Evolutionary conservation across 345 rosid species (phyloP).

Genomic region (Trapa bicornis): DNA sequence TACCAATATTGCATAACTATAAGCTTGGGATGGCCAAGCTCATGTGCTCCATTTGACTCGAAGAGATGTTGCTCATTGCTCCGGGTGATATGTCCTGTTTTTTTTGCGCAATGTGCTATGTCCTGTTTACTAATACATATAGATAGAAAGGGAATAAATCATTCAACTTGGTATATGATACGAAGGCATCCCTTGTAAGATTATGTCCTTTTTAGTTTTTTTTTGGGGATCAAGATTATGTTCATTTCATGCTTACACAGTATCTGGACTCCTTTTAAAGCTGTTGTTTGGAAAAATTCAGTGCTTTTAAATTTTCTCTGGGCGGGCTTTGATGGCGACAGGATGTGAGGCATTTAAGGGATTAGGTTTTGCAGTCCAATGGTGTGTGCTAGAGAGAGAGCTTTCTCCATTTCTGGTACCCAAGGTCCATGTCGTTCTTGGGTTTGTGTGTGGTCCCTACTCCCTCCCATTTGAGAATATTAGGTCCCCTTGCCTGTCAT

Average conservation of each 20-base stretch:
- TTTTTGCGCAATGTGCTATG: not conserved
- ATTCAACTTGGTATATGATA: not conserved
- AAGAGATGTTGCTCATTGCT: not conserved
- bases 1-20: not conserved
- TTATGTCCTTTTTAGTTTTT: not conserved
- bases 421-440: not conserved
- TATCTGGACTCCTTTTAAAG: not conserved
- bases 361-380: constrained; percentile 20
- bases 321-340: constrained; percentile 10
- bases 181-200: not conserved
- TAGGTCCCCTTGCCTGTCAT: not conserved
- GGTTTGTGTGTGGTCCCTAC: not conserved
- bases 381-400: constrained; percentile 7
- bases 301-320: not conserved
- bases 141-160: not conserved
- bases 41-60: not conserved
- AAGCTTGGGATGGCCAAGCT: not conserved
- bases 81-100: not conserved
- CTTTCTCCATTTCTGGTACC: constrained; percentile 8
- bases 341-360: constrained; percentile 11
- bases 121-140: not conserved
- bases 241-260: not conserved
- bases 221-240: not conserved
- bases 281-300: not conserved
- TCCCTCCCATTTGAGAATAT: not conserved